Evolutionary conservation across 2,329 filamentous ascomycete genomes (phyloP), one percentile per base, ranked within the genome.

Genomic region (Colletotrichum euphorbiae): DNA sequence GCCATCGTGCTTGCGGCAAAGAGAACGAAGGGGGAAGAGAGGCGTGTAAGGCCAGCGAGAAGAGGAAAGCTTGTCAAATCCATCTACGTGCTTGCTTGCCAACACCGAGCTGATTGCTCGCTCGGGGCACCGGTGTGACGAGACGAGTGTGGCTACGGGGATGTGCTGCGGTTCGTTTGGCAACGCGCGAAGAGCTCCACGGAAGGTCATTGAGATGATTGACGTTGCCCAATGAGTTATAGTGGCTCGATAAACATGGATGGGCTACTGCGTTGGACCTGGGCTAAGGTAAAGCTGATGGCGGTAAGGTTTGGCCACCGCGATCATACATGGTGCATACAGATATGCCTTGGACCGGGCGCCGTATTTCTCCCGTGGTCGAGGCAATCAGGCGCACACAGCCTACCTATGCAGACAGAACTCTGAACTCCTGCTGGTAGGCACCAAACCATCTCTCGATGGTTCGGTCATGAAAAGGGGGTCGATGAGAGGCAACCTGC

Each of bases 41-140:
- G 19, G 24, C 40, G 24, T 51, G 45, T 15, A 36, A 19, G n/a
- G 2, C 11, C 56, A 15, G n/a, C 6, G 24, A 28, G 7, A 31
- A 46, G 15, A 17, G 11, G 12, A 38, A 28, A 17, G 33, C n/a
- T 19, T 12, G n/a, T 33, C 28, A 38, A 31, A 9, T 6, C 28
- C 7, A 28, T 24, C 6, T 38, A 19, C n/a, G 12, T 7, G 62
- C 6, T 8, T 36, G 15, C 19, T 50, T 21, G 31, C 51, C 13
- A 15, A 38, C 17, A 6, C 31, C 38, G 33, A 21, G 38, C 31
- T 38, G 46, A 40, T 38, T 59, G 12, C 11, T 64, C 5, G 45
- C 36, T 33, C 43, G 15, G 28, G 54, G 28, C 38, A 54, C 31
- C 48, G 12, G 57, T 55, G 31, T 40, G 13, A 62, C 38, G 13